These are phyloP conservation scores for Penicillium malachiteum DNA, from an alignment of 495 filamentous ascomycete species.

Conservation along the genomic window DNA sequence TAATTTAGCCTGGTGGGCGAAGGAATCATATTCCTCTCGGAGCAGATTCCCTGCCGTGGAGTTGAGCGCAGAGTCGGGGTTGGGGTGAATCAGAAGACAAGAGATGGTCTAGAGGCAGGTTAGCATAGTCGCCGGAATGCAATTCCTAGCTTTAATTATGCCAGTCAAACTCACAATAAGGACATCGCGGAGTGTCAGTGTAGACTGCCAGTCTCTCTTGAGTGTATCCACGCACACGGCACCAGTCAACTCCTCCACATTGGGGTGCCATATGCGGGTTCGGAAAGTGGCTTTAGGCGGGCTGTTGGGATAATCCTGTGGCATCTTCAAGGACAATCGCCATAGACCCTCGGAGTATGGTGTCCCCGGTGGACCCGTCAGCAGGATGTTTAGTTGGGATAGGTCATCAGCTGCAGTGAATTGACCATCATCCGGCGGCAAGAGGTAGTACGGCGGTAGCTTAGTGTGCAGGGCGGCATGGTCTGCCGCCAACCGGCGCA, in stretches of 20 bases:
- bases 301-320: slow-evolving; percentile 60
- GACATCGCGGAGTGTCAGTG: slow-evolving; percentile 61
- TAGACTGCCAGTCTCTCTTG: slow-evolving; percentile 66
- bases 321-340: slow-evolving; percentile 63
- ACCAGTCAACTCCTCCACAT: slow-evolving; percentile 65
- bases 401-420: slow-evolving; percentile 52
- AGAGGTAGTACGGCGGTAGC: slow-evolving; percentile 68
- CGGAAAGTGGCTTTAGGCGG: slow-evolving; percentile 68
- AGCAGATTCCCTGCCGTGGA: slow-evolving; percentile 61
- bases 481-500: slow-evolving; percentile 66
- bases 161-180: slow-evolving; percentile 50
- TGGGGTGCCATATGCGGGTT: slow-evolving; percentile 72
- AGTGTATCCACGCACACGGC: slow-evolving; percentile 71
- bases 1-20: slow-evolving; percentile 59
- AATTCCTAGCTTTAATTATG: background rate
- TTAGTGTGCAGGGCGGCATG: slow-evolving; percentile 58
- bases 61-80: slow-evolving; percentile 70
- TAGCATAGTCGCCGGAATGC: background rate
- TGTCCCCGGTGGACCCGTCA: slow-evolving; percentile 63
- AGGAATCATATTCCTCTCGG: slow-evolving; percentile 61
- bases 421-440: slow-evolving; percentile 40
- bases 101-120: slow-evolving; percentile 53
- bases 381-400: slow-evolving; percentile 57
- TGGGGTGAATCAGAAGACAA: slow-evolving; percentile 71
- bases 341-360: slow-evolving; percentile 61